Evolutionary conservation across 805 yeast genomes (phyloP), one percentile per base, ranked within the genome.

Genomic region (Starmera quercuum): DNA sequence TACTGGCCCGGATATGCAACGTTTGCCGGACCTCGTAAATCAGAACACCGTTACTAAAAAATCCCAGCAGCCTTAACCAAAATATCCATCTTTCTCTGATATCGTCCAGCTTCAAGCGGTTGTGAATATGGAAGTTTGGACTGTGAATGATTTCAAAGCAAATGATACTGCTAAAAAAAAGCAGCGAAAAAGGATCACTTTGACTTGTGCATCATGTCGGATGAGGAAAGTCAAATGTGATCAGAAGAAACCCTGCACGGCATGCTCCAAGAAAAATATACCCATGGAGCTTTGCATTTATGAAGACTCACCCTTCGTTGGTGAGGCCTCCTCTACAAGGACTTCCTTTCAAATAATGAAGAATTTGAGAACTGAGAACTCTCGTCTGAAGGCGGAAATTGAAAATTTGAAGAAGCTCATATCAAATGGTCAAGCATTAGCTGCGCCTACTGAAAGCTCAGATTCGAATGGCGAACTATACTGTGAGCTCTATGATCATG

Each of bases 251-350:
- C 49, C 49, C 2, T 51, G 56, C 19, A 27, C 45, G 2, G 35
- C 49, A 1, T 51, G 56, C 36, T 35, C 36, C 20, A 42, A 38
- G 33, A 46, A 45, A 33, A 27, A 35, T 6, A 42, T 51, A 13
- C 54, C 54, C 0, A 40, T 37, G 1, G 43, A 42, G 18, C 31
- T 47, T 12, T 51, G 56, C 25, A 39, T 50, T 11, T 51, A 51
- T 37, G 49, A 45, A 28, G 39, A 34, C 12, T 46, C 59, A 0
- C 59, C 56, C 10, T 49, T 58, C 30, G 45, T 49, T 1, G 31
- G 39, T 8, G 53, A 52, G 6, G 41, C 51, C 2, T 20, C 44
- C 13, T 36, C 33, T 3, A 39, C 38, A 2, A 31, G 29, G 9
- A 39, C 34, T 10, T 33, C 42, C 0, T 22, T 33, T 1, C 48